phyloP scores from a whole-genome alignment of 1,284 basidiomycete genomes.

The Coriolopsis trogii region DNA sequence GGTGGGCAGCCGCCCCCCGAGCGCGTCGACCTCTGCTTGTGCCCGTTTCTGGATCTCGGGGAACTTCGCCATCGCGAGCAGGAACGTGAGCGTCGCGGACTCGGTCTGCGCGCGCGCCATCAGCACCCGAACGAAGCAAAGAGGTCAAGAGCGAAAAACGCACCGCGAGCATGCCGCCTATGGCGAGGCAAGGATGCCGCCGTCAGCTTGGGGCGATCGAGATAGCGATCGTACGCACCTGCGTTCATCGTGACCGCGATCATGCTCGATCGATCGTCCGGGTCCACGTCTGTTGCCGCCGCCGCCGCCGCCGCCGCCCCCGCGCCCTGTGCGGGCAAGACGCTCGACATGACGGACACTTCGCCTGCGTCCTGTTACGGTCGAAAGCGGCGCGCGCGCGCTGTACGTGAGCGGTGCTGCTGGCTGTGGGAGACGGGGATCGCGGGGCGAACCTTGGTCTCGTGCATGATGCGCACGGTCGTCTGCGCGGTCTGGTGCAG shows the following conservation, averaged over 20 bases:
- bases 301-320: constrained; percentile 6
- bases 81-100: constrained; percentile 23
- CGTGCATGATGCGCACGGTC: constrained; percentile 20
- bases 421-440: background rate
- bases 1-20: constrained; percentile 38
- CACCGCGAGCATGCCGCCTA: constrained; percentile 26
- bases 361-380: background rate
- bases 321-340: constrained; percentile 12
- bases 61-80: constrained; percentile 35
- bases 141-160: background rate
- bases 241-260: constrained; percentile 32
- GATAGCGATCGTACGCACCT: constrained; percentile 13
- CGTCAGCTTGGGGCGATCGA: background rate
- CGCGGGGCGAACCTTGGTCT: constrained; percentile 9
- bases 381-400: too few relatives aligned
- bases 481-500: constrained; percentile 20
- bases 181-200: background rate
- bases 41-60: constrained; percentile 36
- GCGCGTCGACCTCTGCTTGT: constrained; percentile 37
- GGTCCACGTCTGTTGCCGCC: too few relatives aligned
- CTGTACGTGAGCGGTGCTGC: background rate
- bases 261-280: constrained; percentile 23
- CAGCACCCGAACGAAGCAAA: background rate
- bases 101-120: constrained; percentile 5
- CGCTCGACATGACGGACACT: constrained; percentile 31